Percentiles rank a stretch among this genome's conserved stretches.
Conservation (phyloP, 768 basidiomycete species). For the Paxillus ammoniavirescens region DNA sequence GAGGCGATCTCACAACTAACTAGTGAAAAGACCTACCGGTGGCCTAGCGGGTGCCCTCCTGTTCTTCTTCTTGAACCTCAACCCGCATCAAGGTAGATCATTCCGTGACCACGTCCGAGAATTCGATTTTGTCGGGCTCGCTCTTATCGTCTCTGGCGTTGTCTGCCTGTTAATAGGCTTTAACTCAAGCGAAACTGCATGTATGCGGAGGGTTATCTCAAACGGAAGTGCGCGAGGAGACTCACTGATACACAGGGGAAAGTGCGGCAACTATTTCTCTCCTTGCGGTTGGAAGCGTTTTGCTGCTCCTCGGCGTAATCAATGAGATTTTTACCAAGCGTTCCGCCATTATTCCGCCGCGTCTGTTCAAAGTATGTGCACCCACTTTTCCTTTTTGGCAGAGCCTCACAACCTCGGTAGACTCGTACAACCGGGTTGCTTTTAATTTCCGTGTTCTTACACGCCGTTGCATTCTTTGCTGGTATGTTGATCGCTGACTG, state of each 20-base stretch:
- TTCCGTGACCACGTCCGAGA: conserved; percentile 30
- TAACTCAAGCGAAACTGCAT: conserved; percentile 32
- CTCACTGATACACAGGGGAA: conserved; percentile 23
- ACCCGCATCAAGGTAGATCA: conserved; percentile 30
- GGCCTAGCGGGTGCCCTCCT: conserved; percentile 30
- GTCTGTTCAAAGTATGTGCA: conserved; percentile 34
- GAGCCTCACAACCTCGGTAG: conserved; percentile 11
- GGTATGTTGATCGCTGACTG: conserved; percentile 16
- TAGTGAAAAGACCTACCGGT: conserved; percentile 32
- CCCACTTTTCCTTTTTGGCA: background rate
- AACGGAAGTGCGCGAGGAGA: background rate
- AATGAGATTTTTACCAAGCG: conserved; percentile 36
- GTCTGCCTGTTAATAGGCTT: conserved; percentile 40
- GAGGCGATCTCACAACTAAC: background rate
- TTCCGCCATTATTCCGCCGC: conserved; percentile 39
- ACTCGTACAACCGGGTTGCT: conserved; percentile 38
- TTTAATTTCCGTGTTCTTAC: conserved; percentile 34
- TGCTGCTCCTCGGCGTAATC: conserved; percentile 28
- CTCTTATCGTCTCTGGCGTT: conserved; percentile 33
- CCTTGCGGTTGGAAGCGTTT: conserved; percentile 32
- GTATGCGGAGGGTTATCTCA: conserved; percentile 13
- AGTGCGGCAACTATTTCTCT: conserved; percentile 34
- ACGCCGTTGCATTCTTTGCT: conserved; percentile 31
- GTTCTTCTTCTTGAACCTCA: conserved; percentile 37
- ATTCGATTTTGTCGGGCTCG: conserved; percentile 42